Conservation (phyloP, 2,329 filamentous ascomycete species). For the Colletotrichum truncatum region DNA sequence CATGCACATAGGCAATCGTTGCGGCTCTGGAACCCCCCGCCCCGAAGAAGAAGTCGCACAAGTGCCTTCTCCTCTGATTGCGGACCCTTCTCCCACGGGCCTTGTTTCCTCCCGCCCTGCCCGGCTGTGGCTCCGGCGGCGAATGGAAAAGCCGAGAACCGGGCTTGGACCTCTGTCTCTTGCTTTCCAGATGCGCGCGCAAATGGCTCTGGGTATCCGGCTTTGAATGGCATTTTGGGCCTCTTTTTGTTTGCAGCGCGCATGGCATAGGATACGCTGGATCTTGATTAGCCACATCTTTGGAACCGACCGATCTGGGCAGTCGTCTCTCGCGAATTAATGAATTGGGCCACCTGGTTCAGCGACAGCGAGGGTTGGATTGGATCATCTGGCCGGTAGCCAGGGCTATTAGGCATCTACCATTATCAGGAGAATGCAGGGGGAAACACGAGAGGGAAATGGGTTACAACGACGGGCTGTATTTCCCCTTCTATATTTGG, state of each 20-base stretch:
- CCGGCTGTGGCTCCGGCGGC: conserved; percentile 22
- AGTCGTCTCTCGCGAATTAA: conserved; percentile 18
- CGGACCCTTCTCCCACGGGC: background rate
- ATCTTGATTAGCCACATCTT: conserved; percentile 20
- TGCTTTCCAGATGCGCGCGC: conserved; percentile 25
- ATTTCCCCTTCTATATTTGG: conserved; percentile 16
- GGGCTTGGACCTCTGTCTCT: conserved; percentile 25
- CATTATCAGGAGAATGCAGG: background rate
- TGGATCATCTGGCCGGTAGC: conserved; percentile 24
- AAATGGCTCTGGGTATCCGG: conserved; percentile 21
- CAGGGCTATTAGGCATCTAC: conserved; percentile 10
- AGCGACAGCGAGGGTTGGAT: conserved; percentile 20
- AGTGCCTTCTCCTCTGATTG: conserved; percentile 73
- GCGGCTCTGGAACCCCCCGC: conserved; percentile 90
- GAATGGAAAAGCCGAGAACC: conserved; percentile 29
- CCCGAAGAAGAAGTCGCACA: conserved; percentile 79
- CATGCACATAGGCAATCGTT: conserved; percentile 80
- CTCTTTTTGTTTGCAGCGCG: conserved; percentile 29
- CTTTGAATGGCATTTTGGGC: conserved; percentile 28
- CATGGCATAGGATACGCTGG: conserved; percentile 29
- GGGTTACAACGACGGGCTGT: conserved; percentile 23
- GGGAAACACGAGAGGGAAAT: background rate
- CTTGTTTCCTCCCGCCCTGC: conserved; percentile 24
- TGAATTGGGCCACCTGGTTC: conserved; percentile 23
- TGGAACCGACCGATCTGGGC: conserved; percentile 17